These are phyloP conservation scores for Aspergillus nomiae DNA, from an alignment of 2,329 filamentous ascomycete genomes.

Conservation along the genomic window DNA sequence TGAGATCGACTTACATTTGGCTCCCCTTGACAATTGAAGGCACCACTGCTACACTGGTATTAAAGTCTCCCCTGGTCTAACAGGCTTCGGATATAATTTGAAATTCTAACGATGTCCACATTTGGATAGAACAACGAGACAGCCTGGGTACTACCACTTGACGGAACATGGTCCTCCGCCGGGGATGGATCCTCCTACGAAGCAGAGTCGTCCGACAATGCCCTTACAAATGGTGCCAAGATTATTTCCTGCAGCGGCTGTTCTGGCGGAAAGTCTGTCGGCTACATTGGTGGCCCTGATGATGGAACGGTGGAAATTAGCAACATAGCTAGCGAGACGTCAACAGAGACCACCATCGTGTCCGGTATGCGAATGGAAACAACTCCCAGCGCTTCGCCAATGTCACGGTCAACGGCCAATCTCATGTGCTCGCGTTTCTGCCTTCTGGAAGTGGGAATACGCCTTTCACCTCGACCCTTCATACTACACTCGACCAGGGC, in stretches of 20 bases:
- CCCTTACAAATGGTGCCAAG: constrained; percentile 50
- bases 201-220: constrained; percentile 12
- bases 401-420: background rate
- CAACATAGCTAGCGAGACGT: background rate
- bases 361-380: background rate
- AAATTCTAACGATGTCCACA: background rate
- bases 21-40: constrained; percentile 52
- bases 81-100: background rate
- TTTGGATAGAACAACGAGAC: constrained; percentile 1
- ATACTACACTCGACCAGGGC: background rate
- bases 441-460: background rate
- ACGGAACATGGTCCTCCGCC: constrained; percentile 10
- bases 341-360: background rate
- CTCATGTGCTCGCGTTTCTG: background rate
- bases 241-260: constrained; percentile 54
- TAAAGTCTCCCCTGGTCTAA: background rate
- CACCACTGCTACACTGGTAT: constrained; percentile 10
- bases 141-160: constrained; percentile 9
- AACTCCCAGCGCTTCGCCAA: background rate
- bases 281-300: constrained; percentile 57
- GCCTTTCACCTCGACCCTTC: background rate
- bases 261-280: constrained; percentile 52
- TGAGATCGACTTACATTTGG: constrained; percentile 66
- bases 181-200: background rate
- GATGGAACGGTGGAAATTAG: constrained; percentile 43